Evolutionary conservation across 192 early-diverging fungal species (phyloP).

Genomic region (Irineochytrium annulatum): DNA sequence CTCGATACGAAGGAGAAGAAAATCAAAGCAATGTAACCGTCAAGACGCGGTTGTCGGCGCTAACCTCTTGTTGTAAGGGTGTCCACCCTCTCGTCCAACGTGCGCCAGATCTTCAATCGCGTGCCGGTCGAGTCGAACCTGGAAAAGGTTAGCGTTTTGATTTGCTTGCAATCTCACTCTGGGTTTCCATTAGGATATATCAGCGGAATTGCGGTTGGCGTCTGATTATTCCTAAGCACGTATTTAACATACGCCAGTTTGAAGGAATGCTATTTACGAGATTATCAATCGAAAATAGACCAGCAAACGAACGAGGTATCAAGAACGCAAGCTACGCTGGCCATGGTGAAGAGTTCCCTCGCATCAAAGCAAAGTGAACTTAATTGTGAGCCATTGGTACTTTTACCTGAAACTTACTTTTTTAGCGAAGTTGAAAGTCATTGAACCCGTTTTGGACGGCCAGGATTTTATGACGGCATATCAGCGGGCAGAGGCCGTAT

Average conservation of each 20-base stretch:
- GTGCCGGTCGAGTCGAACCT: too few species aligned
- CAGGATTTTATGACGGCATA: constrained; percentile 25
- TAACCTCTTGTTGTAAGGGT: too few species aligned
- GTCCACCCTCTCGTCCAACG: too few species aligned
- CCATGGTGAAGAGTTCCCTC: constrained; percentile 6
- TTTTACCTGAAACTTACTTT: background rate
- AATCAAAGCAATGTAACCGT: constrained; percentile 10
- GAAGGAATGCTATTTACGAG: constrained; percentile 2
- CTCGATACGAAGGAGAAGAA: constrained; percentile 34
- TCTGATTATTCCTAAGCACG: too few species aligned
- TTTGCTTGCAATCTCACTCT: too few species aligned
- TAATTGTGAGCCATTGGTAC: constrained; percentile 18
- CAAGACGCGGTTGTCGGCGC: background rate
- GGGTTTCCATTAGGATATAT: too few species aligned
- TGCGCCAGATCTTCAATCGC: too few species aligned
- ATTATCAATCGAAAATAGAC: constrained; percentile 15
- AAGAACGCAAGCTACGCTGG: constrained; percentile 17
- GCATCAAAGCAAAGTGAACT: constrained; percentile 19
- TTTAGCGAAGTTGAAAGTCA: constrained; percentile 9
- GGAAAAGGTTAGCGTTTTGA: too few species aligned
- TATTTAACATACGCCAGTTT: too few species aligned
- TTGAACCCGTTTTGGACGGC: constrained; percentile 15
- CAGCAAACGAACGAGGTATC: constrained; percentile 11
- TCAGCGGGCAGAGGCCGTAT: constrained; percentile 32
- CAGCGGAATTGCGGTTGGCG: too few species aligned